Conservation (phyloP, 192 early-diverging fungal genomes). For the Backusella psychrophila region DNA sequence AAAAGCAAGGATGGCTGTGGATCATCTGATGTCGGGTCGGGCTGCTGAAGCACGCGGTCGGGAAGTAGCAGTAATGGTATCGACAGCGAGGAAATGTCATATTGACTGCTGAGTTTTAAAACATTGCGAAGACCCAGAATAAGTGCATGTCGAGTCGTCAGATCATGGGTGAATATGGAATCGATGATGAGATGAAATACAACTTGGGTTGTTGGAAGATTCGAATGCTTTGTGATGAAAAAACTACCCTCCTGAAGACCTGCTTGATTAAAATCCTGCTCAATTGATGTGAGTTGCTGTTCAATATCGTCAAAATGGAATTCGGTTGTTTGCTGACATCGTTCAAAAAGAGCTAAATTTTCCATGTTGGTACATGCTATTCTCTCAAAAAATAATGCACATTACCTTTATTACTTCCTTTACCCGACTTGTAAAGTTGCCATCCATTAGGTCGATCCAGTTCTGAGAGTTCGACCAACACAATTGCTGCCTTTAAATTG, state of each 20-base stretch:
- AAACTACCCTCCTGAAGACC: constrained; percentile 63
- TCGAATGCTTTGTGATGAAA: constrained; percentile 79
- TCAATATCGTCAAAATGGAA: constrained; percentile 74
- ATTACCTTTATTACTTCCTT: constrained; percentile 35
- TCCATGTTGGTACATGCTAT: neutral
- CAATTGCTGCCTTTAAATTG: constrained; percentile 57
- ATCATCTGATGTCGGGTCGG: constrained; percentile 14
- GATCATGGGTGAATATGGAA: constrained; percentile 18
- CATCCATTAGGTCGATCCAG: constrained; percentile 20
- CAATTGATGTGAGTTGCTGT: constrained; percentile 55
- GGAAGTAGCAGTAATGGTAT: constrained; percentile 69
- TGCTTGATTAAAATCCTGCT: constrained; percentile 38
- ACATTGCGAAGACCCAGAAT: constrained; percentile 64
- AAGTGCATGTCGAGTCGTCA: constrained; percentile 35
- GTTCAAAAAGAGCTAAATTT: constrained; percentile 51
- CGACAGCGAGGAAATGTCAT: constrained; percentile 63
- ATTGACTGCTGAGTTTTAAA: constrained; percentile 52
- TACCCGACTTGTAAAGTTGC: constrained; percentile 26
- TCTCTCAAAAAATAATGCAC: constrained; percentile 15
- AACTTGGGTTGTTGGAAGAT: constrained; percentile 68
- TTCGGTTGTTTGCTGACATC: constrained; percentile 66
- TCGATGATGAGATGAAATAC: constrained; percentile 75
- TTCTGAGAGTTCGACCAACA: constrained; percentile 34
- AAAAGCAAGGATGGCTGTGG: constrained; percentile 35
- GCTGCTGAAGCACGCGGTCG: constrained; percentile 27